A percentile compares a stretch with the other conserved stretches of the same genome.
Evolutionary conservation across 352 stramenopile genomes (phyloP).

Genomic region (Phytophthora vignae): DNA sequence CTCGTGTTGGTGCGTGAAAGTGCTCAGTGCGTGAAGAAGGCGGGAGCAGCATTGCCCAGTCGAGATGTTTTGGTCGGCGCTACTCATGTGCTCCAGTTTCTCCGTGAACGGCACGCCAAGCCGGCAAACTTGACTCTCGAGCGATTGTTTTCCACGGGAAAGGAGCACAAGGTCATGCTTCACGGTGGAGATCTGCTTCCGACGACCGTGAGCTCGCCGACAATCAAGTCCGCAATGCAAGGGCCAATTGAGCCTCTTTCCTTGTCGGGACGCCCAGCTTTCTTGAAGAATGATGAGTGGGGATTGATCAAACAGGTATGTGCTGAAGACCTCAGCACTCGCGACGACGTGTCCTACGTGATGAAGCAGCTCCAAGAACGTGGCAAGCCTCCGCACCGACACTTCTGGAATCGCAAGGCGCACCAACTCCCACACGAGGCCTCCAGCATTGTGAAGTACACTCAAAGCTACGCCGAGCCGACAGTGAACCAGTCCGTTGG

Average conservation of each 20-base stretch:
- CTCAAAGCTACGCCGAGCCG: slow-evolving; percentile 17
- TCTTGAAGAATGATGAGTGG: slow-evolving; percentile 28
- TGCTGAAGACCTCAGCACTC: slow-evolving; percentile 8
- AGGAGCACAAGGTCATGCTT: slow-evolving; percentile 28
- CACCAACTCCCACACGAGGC: slow-evolving; percentile 1
- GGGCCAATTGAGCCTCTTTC: not conserved
- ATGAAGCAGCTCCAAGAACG: slow-evolving; percentile 24
- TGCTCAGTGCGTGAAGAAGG: slow-evolving; percentile 30
- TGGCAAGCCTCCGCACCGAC: slow-evolving; percentile 2
- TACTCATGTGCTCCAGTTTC: slow-evolving; percentile 28
- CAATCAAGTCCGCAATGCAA: not conserved
- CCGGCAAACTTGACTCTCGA: slow-evolving; percentile 19
- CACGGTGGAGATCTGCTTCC: slow-evolving; percentile 26
- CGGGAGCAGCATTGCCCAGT: slow-evolving; percentile 7
- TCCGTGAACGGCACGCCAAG: slow-evolving; percentile 29
- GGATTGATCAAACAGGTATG: slow-evolving; percentile 27
- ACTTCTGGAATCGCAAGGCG: slow-evolving; percentile 31
- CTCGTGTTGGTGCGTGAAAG: slow-evolving; percentile 34
- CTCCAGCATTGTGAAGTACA: slow-evolving; percentile 20
- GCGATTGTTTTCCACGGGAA: slow-evolving; percentile 25
- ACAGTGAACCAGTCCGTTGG: slow-evolving; percentile 9
- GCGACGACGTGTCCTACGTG: slow-evolving; percentile 8
- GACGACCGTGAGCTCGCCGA: not conserved
- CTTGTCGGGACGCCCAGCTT: slow-evolving; percentile 9
- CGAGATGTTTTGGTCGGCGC: slow-evolving; percentile 26